These are phyloP conservation scores for Botrytis squamosa DNA, from an alignment of 2,329 filamentous ascomycete genomes.

Conservation along the genomic window DNA sequence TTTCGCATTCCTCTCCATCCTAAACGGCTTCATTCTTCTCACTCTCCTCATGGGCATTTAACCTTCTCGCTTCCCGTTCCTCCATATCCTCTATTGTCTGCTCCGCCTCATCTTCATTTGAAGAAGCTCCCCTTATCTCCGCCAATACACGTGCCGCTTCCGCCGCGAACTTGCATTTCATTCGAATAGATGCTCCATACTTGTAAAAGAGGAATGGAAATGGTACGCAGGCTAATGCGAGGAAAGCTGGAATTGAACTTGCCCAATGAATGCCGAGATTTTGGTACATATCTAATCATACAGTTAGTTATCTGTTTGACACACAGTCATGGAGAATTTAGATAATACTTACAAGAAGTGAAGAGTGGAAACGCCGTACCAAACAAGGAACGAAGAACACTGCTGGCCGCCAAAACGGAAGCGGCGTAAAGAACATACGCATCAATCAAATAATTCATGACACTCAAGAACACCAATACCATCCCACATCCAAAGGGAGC, in stretches of 20 bases:
- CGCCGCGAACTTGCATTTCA: conserved; percentile 66
- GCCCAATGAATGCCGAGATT: conserved; percentile 74
- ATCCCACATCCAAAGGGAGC: conserved; percentile 45
- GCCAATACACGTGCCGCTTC: conserved; percentile 49
- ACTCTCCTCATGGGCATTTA: not conserved
- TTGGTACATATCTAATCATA: conserved; percentile 19
- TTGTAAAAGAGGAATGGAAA: conserved; percentile 77
- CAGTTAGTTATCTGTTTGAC: conserved; percentile 11
- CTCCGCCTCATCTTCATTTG: conserved; percentile 10
- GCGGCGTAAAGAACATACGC: conserved; percentile 72
- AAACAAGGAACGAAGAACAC: conserved; percentile 69
- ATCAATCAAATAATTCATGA: conserved; percentile 68
- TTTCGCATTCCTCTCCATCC: not conserved
- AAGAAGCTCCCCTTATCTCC: not conserved
- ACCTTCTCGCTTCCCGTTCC: conserved; percentile 11
- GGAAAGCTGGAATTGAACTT: conserved; percentile 68
- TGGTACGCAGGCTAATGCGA: conserved; percentile 68
- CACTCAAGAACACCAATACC: conserved; percentile 63
- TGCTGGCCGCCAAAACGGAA: conserved; percentile 70
- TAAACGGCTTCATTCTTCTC: too few relatives aligned
- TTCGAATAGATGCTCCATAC: conserved; percentile 63
- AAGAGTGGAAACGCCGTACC: conserved; percentile 71
- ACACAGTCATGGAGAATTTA: not conserved
- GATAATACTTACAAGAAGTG: conserved; percentile 46
- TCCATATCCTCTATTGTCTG: conserved; percentile 16